Base-by-base conservation (phyloP, 2,329 filamentous ascomycete genomes). In the Botryotinia narcissicola region DNA sequence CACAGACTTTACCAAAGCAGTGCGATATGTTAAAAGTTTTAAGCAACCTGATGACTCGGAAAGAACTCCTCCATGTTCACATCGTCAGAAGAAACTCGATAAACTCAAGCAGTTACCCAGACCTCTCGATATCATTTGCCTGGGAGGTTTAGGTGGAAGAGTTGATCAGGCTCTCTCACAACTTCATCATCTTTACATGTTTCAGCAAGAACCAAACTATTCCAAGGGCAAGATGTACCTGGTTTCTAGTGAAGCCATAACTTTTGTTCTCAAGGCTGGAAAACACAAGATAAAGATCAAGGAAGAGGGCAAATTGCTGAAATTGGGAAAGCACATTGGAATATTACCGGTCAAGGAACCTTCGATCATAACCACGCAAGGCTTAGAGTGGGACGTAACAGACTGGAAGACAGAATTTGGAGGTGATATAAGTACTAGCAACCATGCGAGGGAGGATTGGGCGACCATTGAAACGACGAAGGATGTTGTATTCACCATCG, bases 161-260 rank as follows among this genome's bases (percentile, higher is more conserved):
- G 92, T 98, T 25, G 96, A 99, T 82, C 96, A 99, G 81, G 95
- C 92, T 2, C 87, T 99, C 66, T 94, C 93, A 73, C 91, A 97
- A 78, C 87, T 99, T 70, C 93, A 97, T 81, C 93, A 98, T 80
- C 86, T 98, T 63, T 95, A 89, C 78, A 82, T 88, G 67, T 90
- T 88, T 81, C 89, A 91, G 79, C 77, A 82, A 18, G 83, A 87
- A 62, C 83, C 86, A 0, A 81, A 80, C 18, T 79, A 80, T 37
- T 87, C 88, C 74, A 78, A 83, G 18, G 90, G 90, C 8, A 84
- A 87, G 40, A 82, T 98, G 76, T 97, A 91, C 83, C 87, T 99
- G 14, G 86, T 98, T 63, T 95, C 93, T 1, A 91, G 92, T 75
- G 90, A 84, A 79, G 95, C 91, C 78, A 84, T 98, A 60, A 94